Percentiles rank a stretch among this genome's conserved stretches.
Evolutionary conservation across 352 stramenopile species (phyloP).

Genomic region (Globisporangium splendens): DNA sequence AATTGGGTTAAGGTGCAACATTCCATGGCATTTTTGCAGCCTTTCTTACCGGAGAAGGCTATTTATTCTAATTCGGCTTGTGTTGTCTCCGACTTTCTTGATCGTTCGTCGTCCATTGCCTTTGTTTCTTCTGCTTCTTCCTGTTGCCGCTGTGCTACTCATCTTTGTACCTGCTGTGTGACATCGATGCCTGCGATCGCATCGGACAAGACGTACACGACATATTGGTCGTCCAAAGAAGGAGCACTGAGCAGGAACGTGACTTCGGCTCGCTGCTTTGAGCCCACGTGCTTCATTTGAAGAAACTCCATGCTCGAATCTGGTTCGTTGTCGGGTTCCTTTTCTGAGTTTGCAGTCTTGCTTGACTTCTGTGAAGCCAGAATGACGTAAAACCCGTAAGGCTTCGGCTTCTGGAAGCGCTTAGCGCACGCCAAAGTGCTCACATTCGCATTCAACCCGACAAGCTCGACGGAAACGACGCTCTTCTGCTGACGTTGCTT

Average conservation of each 20-base stretch:
- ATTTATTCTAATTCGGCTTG: too few relatives aligned
- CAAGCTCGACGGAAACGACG: constrained; percentile 37
- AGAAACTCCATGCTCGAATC: constrained; percentile 24
- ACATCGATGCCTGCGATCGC: constrained; percentile 46
- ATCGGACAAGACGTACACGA: constrained; percentile 49
- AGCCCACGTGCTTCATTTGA: constrained; percentile 62
- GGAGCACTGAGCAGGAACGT: constrained; percentile 22
- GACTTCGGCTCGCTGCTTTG: constrained; percentile 33
- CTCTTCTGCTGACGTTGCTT: constrained; percentile 22
- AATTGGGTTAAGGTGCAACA: too few relatives aligned
- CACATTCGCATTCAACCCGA: constrained; percentile 24
- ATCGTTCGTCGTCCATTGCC: too few relatives aligned
- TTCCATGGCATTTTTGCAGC: too few relatives aligned
- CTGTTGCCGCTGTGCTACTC: too few relatives aligned
- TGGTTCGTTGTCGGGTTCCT: not conserved
- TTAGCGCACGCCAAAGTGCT: constrained; percentile 30
- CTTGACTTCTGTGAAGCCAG: constrained; percentile 20
- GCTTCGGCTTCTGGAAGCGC: constrained; percentile 57
- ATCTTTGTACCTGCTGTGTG: too few relatives aligned
- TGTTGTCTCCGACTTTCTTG: too few relatives aligned
- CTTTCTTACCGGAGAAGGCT: too few relatives aligned
- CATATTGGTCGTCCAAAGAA: not conserved
- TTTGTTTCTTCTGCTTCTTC: too few relatives aligned
- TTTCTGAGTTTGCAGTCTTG: not conserved
- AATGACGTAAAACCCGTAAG: constrained; percentile 73